Conservation (phyloP, 768 basidiomycete genomes). For the Tylopilus vinaceipallidus region DNA sequence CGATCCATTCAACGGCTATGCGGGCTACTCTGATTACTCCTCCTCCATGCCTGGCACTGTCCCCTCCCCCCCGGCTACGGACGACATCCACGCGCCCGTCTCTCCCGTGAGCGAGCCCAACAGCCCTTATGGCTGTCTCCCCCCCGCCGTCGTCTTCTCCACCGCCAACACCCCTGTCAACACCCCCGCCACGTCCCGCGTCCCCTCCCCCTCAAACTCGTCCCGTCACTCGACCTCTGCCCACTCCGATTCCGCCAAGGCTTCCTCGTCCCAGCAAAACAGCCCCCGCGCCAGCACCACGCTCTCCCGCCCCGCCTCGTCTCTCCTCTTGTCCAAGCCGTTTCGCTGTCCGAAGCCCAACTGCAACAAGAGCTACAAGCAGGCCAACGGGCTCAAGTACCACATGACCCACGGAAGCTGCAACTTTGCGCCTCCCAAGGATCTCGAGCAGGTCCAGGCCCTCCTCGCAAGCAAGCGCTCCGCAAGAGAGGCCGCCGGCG, state of each 20-base stretch:
- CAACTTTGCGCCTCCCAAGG: constrained; percentile 89
- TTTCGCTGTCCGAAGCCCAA: constrained; percentile 94
- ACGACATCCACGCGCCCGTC: constrained; percentile 27
- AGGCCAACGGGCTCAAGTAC: constrained; percentile 93
- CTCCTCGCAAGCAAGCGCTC: constrained; percentile 53
- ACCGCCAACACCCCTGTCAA: constrained; percentile 43
- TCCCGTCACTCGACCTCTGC: constrained; percentile 17
- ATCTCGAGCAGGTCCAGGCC: constrained; percentile 73
- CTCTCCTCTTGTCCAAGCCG: constrained; percentile 75
- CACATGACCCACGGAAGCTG: constrained; percentile 92
- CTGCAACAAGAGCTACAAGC: constrained; percentile 96
- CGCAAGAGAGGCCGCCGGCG: constrained; percentile 39
- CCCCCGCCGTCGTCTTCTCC: constrained; percentile 64
- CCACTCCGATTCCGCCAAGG: constrained; percentile 23
- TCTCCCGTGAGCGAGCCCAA: constrained; percentile 33
- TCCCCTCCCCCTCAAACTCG: constrained; percentile 27
- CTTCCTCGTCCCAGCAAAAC: constrained; percentile 27
- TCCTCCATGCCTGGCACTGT: constrained; percentile 59
- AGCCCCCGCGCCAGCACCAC: constrained; percentile 42
- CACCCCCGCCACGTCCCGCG: constrained; percentile 50
- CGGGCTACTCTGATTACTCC: constrained; percentile 65
- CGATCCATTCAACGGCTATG: constrained; percentile 69
- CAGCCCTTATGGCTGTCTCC: constrained; percentile 50
- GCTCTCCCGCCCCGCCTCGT: constrained; percentile 50
- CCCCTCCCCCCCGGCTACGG: constrained; percentile 32